These are phyloP conservation scores for Mycena metata DNA, from an alignment of 768 basidiomycete species.

Conservation along the genomic window DNA sequence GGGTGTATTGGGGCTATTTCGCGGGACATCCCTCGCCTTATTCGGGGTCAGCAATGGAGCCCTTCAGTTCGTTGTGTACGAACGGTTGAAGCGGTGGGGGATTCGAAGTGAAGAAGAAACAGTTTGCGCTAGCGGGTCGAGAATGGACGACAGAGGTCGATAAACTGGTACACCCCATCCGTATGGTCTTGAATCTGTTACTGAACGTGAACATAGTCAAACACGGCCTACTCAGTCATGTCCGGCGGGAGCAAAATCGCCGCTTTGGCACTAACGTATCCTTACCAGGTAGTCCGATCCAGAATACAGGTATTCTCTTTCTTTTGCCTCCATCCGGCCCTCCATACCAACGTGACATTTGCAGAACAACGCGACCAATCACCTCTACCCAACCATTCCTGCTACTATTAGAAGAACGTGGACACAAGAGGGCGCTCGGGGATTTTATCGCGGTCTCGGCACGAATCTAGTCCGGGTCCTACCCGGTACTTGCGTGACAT, in stretches of 20 bases:
- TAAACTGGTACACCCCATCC: conserved; percentile 77
- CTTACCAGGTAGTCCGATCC: conserved; percentile 96
- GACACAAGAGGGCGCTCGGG: conserved; percentile 80
- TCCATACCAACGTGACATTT: conserved; percentile 5
- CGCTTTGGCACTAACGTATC: conserved; percentile 90
- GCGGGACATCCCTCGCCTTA: conserved; percentile 89
- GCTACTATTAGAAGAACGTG: conserved; percentile 86
- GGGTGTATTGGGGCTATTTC: conserved; percentile 85
- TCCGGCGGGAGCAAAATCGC: conserved; percentile 91
- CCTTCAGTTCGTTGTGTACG: conserved; percentile 95
- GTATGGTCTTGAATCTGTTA: conserved; percentile 3
- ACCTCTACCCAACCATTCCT: conserved; percentile 87
- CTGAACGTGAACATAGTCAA: conserved; percentile 69
- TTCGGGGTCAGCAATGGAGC: conserved; percentile 96
- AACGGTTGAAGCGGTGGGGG: conserved; percentile 93
- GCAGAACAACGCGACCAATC: conserved; percentile 75
- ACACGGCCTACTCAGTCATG: conserved; percentile 91
- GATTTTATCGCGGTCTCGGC: conserved; percentile 95
- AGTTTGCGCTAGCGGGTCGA: conserved; percentile 70
- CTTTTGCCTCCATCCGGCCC: conserved; percentile 9
- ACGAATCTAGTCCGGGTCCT: conserved; percentile 95
- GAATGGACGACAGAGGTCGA: conserved; percentile 81
- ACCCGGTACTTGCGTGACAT: conserved; percentile 97
- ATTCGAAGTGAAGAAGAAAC: conserved; percentile 82
- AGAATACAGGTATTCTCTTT: conserved; percentile 83